These are phyloP conservation scores for Gamarada debralockiae DNA, from an alignment of 495 filamentous ascomycete genomes.

Conservation along the genomic window DNA sequence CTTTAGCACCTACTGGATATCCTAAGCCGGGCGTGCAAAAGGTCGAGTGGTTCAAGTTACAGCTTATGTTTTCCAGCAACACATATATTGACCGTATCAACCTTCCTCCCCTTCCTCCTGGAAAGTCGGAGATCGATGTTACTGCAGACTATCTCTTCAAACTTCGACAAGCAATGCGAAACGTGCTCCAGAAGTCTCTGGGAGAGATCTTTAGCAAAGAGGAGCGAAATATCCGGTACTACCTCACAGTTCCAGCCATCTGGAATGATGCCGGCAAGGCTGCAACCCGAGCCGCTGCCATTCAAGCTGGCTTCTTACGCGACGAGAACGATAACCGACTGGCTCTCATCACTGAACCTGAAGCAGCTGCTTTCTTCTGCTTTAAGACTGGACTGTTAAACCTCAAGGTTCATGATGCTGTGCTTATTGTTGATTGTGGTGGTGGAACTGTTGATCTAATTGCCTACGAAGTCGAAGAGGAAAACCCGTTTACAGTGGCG, in stretches of 20 bases:
- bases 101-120: conserved; percentile 70
- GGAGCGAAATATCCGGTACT: conserved; percentile 71
- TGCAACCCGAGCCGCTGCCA: conserved; percentile 65
- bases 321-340: conserved; percentile 74
- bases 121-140: conserved; percentile 75
- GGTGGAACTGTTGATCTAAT: conserved; percentile 74
- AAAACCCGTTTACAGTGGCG: conserved; percentile 68
- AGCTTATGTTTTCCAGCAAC: conserved; percentile 74
- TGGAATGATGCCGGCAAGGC: conserved; percentile 78
- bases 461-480: conserved; percentile 73
- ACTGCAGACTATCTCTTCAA: conserved; percentile 76
- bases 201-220: conserved; percentile 74
- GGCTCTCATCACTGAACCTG: conserved; percentile 67
- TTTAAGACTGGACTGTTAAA: conserved; percentile 70
- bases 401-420: conserved; percentile 69
- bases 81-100: conserved; percentile 79
- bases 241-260: conserved; percentile 69
- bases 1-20: conserved; percentile 68
- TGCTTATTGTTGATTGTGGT: conserved; percentile 75
- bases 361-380: conserved; percentile 70
- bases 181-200: conserved; percentile 67
- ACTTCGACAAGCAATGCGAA: conserved; percentile 69
- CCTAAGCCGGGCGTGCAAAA: conserved; percentile 74
- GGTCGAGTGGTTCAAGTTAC: conserved; percentile 77
- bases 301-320: conserved; percentile 69